Conservation (phyloP, 805 yeast species). For the Zygoascus flipseniorum region DNA sequence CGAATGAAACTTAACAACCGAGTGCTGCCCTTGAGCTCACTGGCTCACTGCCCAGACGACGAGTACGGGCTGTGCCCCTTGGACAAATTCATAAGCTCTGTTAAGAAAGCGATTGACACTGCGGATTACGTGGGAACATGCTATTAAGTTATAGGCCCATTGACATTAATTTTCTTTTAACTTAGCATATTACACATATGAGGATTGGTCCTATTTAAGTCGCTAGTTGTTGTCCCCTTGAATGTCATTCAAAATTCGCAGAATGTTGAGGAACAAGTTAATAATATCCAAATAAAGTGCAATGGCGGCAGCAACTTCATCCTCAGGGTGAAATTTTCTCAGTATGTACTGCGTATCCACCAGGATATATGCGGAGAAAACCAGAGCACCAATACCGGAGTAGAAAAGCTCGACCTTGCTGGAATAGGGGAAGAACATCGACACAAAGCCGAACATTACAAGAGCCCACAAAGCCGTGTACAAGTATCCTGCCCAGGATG, state of each 20-base stretch:
- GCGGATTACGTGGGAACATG: constrained; percentile 12
- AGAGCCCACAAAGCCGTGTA: constrained; percentile 54
- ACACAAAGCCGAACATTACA: constrained; percentile 63
- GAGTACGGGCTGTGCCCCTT: constrained; percentile 29
- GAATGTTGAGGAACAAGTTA: constrained; percentile 69
- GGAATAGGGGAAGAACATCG: constrained; percentile 55
- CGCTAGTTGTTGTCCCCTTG: constrained; percentile 9
- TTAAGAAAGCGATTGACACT: constrained; percentile 5
- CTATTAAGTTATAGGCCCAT: not conserved
- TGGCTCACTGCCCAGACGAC: constrained; percentile 26
- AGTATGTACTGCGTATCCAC: constrained; percentile 77
- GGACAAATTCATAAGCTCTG: constrained; percentile 12
- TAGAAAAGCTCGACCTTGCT: constrained; percentile 53
- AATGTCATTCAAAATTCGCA: constrained; percentile 46
- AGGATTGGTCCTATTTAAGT: not conserved
- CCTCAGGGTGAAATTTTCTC: constrained; percentile 70
- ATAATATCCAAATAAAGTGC: constrained; percentile 72
- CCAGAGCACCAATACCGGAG: constrained; percentile 63
- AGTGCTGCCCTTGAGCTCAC: constrained; percentile 29
- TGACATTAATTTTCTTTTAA: not conserved
- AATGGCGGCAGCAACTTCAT: constrained; percentile 76
- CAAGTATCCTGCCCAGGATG: constrained; percentile 54
- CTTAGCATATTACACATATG: not conserved
- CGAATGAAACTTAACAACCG: constrained; percentile 32
- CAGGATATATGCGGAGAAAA: constrained; percentile 63